A percentile compares a stretch with the other conserved stretches of the same genome.
Evolutionary conservation across 1,284 basidiomycete genomes (phyloP).

Genomic region (Hortiboletus rubellus): DNA sequence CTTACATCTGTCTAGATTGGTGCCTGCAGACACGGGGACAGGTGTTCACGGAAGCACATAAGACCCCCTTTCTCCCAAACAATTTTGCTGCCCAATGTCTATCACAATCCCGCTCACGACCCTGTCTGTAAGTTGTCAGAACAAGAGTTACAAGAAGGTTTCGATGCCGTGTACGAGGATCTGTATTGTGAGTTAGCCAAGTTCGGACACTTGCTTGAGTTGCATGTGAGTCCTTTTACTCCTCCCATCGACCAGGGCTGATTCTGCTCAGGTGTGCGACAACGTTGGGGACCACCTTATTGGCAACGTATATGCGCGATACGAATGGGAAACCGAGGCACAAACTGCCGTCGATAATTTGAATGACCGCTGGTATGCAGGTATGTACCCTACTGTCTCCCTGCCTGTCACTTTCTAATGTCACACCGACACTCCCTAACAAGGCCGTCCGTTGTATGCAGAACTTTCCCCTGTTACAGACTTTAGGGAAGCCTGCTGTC

Average conservation of each 20-base stretch:
- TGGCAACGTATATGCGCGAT: conserved; percentile 98
- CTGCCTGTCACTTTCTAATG: conserved; percentile 5
- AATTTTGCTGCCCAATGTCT: conserved; percentile 97
- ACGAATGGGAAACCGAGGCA: conserved; percentile 98
- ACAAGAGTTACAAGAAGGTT: conserved; percentile 90
- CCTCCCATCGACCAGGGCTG: background rate
- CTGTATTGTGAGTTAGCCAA: conserved; percentile 91
- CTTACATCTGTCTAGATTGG: conserved; percentile 65
- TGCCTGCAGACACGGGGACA: conserved; percentile 93
- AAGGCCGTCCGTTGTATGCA: conserved; percentile 95
- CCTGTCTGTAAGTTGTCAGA: conserved; percentile 84
- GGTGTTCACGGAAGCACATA: conserved; percentile 97
- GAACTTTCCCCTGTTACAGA: conserved; percentile 98
- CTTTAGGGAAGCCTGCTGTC: conserved; percentile 98
- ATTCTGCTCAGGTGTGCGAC: conserved; percentile 78
- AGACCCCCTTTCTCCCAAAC: conserved; percentile 97
- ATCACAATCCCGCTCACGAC: conserved; percentile 96
- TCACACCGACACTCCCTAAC: background rate
- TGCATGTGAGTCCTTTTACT: conserved; percentile 69
- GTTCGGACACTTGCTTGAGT: conserved; percentile 93
- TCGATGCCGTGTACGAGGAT: conserved; percentile 97
- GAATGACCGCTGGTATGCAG: conserved; percentile 98
- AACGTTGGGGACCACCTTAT: conserved; percentile 99
- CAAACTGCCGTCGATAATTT: conserved; percentile 90
- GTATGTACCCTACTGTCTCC: conserved; percentile 44